Evolutionary conservation across 768 basidiomycete genomes (phyloP), one percentile per base, ranked within the genome.

Genomic region (Pleurotus pulmonarius): DNA sequence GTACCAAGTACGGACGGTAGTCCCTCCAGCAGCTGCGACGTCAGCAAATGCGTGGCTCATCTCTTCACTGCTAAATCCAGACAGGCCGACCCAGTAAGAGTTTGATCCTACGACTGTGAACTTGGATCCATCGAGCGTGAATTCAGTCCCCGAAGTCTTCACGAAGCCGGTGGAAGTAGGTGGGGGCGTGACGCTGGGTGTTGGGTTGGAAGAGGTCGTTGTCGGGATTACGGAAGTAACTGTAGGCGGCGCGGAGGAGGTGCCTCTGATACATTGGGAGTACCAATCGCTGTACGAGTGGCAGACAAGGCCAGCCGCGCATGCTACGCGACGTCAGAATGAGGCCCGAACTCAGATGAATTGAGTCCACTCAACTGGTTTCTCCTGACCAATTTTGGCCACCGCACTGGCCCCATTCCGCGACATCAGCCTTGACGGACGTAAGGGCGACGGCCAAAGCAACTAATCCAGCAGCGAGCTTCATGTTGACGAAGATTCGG

Each of bases 11-110:
- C 82, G 75, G 41, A 84, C 80, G 5, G 76, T 75, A 1, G 83
- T 86, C 9, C 72, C 76, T 1, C 83, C 83, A 1, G 77, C 66
- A 0, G 60, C 69, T 2, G 77, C 81, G 25, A 86, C 81, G 58
- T 83, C 76, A 12, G 72, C 58, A 58, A 85, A 82, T 0, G 83
- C 72, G 41, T 70, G 59, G 64, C 82, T 73, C 73, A 84, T 83
- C 55, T 82, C 69, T 2, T 73, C 67, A n/a, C 73, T 69, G 57
- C 71, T 77, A 47, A 72, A 73, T 8, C 76, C 77, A 59, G 64
- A 73, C 45, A 82, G 71, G 15, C 83, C 79, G 6, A 83, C 75
- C 83, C 83, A 85, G 67, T 85, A 83, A 1, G 82, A 76, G 65
- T 85, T 84, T 9, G 74, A 66, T 6, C 82, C 72, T 47, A n/a